Conservation (phyloP, 768 basidiomycete genomes). For the Psilocybe azurescens region DNA sequence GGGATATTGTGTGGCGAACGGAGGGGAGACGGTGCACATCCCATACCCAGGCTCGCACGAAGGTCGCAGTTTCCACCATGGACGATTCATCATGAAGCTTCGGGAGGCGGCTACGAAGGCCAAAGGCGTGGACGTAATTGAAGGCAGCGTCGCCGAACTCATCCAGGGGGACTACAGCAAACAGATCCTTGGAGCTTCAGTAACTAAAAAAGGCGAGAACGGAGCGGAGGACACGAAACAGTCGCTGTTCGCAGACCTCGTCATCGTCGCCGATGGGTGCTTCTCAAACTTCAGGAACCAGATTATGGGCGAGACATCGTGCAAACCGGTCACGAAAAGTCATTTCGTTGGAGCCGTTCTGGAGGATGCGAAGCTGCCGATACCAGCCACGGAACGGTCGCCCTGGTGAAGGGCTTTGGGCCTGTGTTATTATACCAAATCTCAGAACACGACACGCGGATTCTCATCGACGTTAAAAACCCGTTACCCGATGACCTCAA, state of each 20-base stretch:
- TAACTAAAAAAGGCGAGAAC: slow-evolving; percentile 47
- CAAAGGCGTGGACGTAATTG: slow-evolving; percentile 76
- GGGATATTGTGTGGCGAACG: slow-evolving; percentile 85
- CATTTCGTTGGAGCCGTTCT: slow-evolving; percentile 89
- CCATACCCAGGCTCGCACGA: slow-evolving; percentile 80
- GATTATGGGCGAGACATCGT: slow-evolving; percentile 59
- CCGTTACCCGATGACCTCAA: slow-evolving; percentile 86
- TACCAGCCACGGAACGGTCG: slow-evolving; percentile 84
- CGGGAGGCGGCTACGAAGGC: slow-evolving; percentile 67
- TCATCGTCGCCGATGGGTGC: slow-evolving; percentile 93
- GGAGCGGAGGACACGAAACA: slow-evolving; percentile 39
- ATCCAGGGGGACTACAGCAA: slow-evolving; percentile 57
- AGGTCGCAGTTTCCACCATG: slow-evolving; percentile 94
- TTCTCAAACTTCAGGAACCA: slow-evolving; percentile 87
- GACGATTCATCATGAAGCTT: slow-evolving; percentile 83
- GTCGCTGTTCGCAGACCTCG: slow-evolving; percentile 73
- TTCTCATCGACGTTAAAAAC: slow-evolving; percentile 88
- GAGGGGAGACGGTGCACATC: slow-evolving; percentile 76
- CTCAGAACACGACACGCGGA: slow-evolving; percentile 85
- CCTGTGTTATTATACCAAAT: slow-evolving; percentile 96
- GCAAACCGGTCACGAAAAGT: slow-evolving; percentile 63
- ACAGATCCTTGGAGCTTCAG: slow-evolving; percentile 70
- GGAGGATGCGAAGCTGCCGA: slow-evolving; percentile 75
- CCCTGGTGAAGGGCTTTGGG: slow-evolving; percentile 78
- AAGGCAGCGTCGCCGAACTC: slow-evolving; percentile 83